phyloP scores from a whole-genome alignment of 2,329 filamentous ascomycete species.

The Phaeoacremonium minimum region DNA sequence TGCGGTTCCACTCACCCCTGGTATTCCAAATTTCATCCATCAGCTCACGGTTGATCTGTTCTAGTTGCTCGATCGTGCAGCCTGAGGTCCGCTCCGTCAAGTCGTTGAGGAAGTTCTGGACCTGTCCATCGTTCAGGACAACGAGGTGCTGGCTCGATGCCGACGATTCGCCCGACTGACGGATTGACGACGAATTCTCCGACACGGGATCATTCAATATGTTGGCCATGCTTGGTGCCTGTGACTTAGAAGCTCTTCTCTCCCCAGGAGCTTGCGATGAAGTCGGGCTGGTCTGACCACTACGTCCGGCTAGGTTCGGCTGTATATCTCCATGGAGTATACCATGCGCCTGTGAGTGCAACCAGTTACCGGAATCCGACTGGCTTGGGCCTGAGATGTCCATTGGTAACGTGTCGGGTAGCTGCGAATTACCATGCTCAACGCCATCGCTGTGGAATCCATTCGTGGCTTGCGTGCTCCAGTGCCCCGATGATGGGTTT shows the following conservation, averaged over 20 bases:
- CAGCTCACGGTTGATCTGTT: constrained; percentile 84
- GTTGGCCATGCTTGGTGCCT: constrained; percentile 28
- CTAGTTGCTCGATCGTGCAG: constrained; percentile 86
- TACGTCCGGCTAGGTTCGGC: constrained; percentile 7
- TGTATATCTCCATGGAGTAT: constrained; percentile 30
- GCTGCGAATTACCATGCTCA: constrained; percentile 30
- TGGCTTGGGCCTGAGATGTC: constrained; percentile 31
- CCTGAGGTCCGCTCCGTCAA: constrained; percentile 67
- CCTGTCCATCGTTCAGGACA: constrained; percentile 40
- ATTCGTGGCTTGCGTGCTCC: constrained; percentile 71
- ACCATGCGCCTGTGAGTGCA: constrained; percentile 53
- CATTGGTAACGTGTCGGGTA: constrained; percentile 51
- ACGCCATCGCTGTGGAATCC: constrained; percentile 46
- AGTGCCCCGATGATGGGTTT: constrained; percentile 54
- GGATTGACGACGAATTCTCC: constrained; percentile 14
- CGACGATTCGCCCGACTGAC: constrained; percentile 23
- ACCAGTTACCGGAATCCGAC: constrained; percentile 51
- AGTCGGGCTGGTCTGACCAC: constrained; percentile 22
- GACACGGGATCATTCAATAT: constrained; percentile 38
- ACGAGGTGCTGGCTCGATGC: constrained; percentile 41
- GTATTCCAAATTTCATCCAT: constrained; percentile 88
- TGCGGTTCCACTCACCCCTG: constrained; percentile 79
- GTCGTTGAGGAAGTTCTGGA: constrained; percentile 55
- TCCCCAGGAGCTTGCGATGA: constrained; percentile 29
- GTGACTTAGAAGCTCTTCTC: constrained; percentile 24